Evolutionary conservation across 192 early-diverging fungal genomes (phyloP), one percentile per base, ranked within the genome.

Genomic region (Coemansia sp.): DNA sequence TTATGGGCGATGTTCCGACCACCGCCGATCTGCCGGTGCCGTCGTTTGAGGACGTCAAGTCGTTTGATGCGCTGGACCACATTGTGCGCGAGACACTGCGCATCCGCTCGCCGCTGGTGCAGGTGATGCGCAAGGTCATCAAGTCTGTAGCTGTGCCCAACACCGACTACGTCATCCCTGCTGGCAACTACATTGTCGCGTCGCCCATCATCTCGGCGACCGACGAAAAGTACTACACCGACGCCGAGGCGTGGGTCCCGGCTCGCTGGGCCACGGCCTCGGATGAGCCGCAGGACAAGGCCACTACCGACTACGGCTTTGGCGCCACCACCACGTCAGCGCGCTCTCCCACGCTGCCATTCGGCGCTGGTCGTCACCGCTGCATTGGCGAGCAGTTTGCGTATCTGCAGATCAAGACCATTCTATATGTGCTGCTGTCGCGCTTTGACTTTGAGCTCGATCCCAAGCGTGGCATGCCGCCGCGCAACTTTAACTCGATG

Each of bases 301-400:
- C 69, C 41, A 72, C 83, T 13, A 82, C 87, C 8, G 89, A 93
- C 75, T 93, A 88, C 64, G 91, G 91, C 26, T 93, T 88, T 68
- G 91, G 91, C 55, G 84, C 81, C 64, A 82, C 89, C 47, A 68
- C 70, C 11, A 75, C 75, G 14, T 82, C 75, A 38, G 94, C 96
- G 19, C 84, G 86, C 63, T 89, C 85, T 59, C 88, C 91, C 19
- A 96, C 88, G 72, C 84, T 99, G 66, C 97, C 97, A 32, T 99
- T 99, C 83, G 97, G 97, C 69, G 97, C 95, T 26, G 94, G 92
- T 45, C 91, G 97, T 61, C 97, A 99, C 86, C 86, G 97, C 59
- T 99, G 97, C 83, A 99, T 99, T 80, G 97, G 97, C 59, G 97
- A 99, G 76, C 82, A 87, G 52, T 99, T 99, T 82, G 94, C 93